Percentiles rank a stretch among this genome's conserved stretches.
phyloP scores from a whole-genome alignment of 139 green algal genomes.

The Diplosphaera chodatii region DNA sequence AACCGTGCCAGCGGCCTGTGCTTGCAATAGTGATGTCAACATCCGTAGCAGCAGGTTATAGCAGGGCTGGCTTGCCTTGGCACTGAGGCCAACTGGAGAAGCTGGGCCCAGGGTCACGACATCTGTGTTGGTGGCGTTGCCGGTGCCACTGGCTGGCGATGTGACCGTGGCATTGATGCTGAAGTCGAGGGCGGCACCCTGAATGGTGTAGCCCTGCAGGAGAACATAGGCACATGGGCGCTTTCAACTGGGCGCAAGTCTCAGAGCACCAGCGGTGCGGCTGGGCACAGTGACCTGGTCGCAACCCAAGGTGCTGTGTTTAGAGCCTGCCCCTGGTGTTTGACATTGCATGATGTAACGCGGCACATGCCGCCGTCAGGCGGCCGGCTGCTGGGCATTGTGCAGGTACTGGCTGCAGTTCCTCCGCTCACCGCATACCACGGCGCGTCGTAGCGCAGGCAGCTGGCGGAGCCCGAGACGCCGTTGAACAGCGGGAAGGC shows the following conservation, averaged over 20 bases:
- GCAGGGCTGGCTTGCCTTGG: not conserved
- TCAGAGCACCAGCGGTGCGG: too few species aligned
- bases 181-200: constrained; percentile 53
- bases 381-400: too few species aligned
- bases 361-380: too few species aligned
- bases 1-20: too few species aligned
- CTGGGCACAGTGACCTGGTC: too few species aligned
- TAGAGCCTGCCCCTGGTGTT: too few species aligned
- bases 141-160: constrained; percentile 3
- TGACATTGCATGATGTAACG: too few species aligned
- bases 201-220: constrained; percentile 56
- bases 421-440: constrained; percentile 55
- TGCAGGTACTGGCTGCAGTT: too few species aligned
- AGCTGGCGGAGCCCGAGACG: constrained; percentile 57
- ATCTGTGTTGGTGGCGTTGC: constrained; percentile 15
- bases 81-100: constrained; percentile 25
- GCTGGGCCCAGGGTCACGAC: constrained; percentile 52
- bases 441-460: constrained; percentile 54
- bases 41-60: too few species aligned
- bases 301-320: too few species aligned
- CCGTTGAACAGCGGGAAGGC: constrained; percentile 33
- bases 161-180: constrained; percentile 38
- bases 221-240: not conserved
- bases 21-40: too few species aligned
- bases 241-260: not conserved